Evolutionary conservation across 2,329 filamentous ascomycete genomes (phyloP).

Genomic region (Pyrenophora seminiperda): DNA sequence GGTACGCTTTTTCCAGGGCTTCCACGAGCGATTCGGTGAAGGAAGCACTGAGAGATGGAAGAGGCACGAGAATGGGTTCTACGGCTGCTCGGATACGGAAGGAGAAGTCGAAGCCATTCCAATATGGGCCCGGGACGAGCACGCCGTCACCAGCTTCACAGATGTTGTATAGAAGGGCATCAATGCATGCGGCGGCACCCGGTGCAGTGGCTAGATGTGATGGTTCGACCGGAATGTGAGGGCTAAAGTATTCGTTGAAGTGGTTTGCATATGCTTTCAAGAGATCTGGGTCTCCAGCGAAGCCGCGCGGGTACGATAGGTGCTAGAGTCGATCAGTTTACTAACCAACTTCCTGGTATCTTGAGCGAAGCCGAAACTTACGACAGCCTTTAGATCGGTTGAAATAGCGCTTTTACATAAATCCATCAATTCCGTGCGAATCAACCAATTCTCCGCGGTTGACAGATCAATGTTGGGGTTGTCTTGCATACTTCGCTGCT

Average conservation of each 20-base stretch:
- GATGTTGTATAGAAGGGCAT: constrained; percentile 42
- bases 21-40: constrained; percentile 19
- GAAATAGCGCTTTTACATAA: constrained; percentile 12
- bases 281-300: constrained; percentile 25
- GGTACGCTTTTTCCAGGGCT: constrained; percentile 7
- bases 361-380: too few species aligned
- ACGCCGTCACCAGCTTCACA: constrained; percentile 44
- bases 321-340: not conserved
- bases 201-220: constrained; percentile 26
- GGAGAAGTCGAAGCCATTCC: constrained; percentile 18
- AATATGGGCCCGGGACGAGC: constrained; percentile 39
- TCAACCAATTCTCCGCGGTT: constrained; percentile 31
- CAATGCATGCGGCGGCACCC: constrained; percentile 23
- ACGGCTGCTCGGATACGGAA: constrained; percentile 15
- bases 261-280: constrained; percentile 21
- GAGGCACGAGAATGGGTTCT: constrained; percentile 11
- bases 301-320: not conserved
- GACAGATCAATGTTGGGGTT: constrained; percentile 23
- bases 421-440: constrained; percentile 22
- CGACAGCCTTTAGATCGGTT: not conserved
- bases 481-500: not conserved
- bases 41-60: constrained; percentile 7
- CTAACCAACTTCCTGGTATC: too few species aligned
- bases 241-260: constrained; percentile 39
- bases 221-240: constrained; percentile 21